These are phyloP conservation scores for Calendula officinalis DNA, from an alignment of 129 eudicot species.

Conservation along the genomic window DNA sequence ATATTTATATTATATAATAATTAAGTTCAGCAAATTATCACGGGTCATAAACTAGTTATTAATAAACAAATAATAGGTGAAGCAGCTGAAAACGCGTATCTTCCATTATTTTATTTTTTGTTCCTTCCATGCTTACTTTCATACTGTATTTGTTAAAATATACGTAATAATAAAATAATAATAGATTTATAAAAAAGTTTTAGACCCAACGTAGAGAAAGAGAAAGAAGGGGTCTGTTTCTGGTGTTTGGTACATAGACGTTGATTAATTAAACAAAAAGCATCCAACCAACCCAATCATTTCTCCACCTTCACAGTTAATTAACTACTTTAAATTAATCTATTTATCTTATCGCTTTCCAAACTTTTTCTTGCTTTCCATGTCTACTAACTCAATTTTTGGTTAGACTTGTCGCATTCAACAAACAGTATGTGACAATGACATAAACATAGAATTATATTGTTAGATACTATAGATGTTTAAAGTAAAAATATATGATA, in stretches of 20 bases:
- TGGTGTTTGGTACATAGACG: slow-evolving; percentile 36
- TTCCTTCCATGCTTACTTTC: slow-evolving; percentile 22
- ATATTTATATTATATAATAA: no score
- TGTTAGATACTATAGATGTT: not conserved
- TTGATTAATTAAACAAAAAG: slow-evolving; percentile 35
- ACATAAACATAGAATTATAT: slow-evolving; percentile 3
- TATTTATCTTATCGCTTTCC: slow-evolving; percentile 2
- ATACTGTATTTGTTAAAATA: not conserved
- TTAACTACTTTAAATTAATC: not conserved
- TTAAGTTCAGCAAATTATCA: no score
- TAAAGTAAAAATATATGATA: not conserved
- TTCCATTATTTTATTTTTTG: slow-evolving; percentile 11
- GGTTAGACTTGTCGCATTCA: slow-evolving; percentile 34
- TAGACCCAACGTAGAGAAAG: not conserved
- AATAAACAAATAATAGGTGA: slow-evolving; percentile 4
- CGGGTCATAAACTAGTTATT: no score
- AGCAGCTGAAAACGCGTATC: slow-evolving; percentile 31
- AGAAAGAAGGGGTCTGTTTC: slow-evolving; percentile 35
- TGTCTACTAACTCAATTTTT: slow-evolving; percentile 27
- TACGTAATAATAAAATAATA: slow-evolving; percentile 1
- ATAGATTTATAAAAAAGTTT: not conserved
- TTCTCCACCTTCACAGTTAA: slow-evolving; percentile 33
- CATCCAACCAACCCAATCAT: slow-evolving; percentile 44
- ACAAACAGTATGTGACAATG: slow-evolving; percentile 16
- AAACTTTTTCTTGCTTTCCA: not conserved